These are phyloP conservation scores for Triticum timopheevii DNA, from an alignment of 176 grass and related monocot genomes.

Conservation along the genomic window DNA sequence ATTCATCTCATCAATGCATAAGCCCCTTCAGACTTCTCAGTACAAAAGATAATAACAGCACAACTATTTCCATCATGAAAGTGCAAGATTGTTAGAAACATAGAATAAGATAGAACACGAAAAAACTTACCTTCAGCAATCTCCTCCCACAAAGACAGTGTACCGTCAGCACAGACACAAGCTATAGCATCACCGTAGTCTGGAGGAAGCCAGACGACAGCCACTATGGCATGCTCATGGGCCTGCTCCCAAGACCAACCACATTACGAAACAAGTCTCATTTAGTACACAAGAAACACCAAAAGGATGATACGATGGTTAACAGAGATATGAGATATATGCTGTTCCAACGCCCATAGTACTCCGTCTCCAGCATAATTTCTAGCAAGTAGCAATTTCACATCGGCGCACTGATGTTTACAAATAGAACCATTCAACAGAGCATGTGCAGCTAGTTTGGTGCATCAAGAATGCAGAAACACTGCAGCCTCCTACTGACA, in stretches of 20 bases:
- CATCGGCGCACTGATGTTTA: not conserved
- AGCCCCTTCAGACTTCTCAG: not conserved
- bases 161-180: slow-evolving; percentile 74
- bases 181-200: slow-evolving; percentile 89
- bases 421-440: not conserved
- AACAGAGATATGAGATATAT: not conserved
- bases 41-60: not conserved
- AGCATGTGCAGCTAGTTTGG: not conserved
- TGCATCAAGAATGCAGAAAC: not conserved
- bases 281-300: not conserved
- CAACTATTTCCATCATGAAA: not conserved
- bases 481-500: not conserved
- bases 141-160: slow-evolving; percentile 96
- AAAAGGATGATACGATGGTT: slow-evolving; percentile 1
- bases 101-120: not conserved
- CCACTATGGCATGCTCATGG: slow-evolving; percentile 50
- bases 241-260: slow-evolving; percentile 49
- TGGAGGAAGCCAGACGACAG: slow-evolving; percentile 74
- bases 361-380: slow-evolving; percentile 13
- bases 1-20: slow-evolving; percentile 5
- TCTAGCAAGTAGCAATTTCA: not conserved
- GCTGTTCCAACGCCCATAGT: not conserved
- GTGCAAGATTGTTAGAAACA: not conserved
- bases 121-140: slow-evolving; percentile 53
- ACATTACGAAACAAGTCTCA: slow-evolving; percentile 20